These are phyloP conservation scores for Eimeria falciformis DNA, from an alignment of 169 alveolate species.

Conservation along the genomic window DNA sequence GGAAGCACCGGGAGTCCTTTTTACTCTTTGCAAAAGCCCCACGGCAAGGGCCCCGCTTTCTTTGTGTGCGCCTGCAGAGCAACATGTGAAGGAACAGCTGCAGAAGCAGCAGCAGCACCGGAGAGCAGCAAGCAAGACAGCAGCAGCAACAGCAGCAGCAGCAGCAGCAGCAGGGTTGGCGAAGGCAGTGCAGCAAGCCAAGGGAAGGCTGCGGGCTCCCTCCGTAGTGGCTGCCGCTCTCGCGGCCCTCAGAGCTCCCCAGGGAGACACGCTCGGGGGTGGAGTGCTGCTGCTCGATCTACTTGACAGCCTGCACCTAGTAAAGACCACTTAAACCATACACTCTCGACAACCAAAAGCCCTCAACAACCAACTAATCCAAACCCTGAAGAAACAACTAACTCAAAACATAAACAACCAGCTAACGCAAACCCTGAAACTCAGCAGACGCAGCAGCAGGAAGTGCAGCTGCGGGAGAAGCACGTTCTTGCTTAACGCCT, in stretches of 20 bases:
- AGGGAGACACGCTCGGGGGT: background rate
- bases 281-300: constrained; percentile 58
- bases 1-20: background rate
- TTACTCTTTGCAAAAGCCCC: background rate
- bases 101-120: constrained; percentile 15
- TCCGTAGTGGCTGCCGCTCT: constrained; percentile 55
- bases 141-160: background rate
- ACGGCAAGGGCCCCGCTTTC: background rate
- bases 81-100: constrained; percentile 21
- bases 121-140: background rate
- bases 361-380: too few species aligned
- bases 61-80: constrained; percentile 27
- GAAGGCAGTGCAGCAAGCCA: constrained; percentile 46
- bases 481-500: too few species aligned
- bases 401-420: too few species aligned
- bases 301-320: constrained; percentile 54
- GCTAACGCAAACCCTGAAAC: too few species aligned
- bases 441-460: constrained; percentile 23
- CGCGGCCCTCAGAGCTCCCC: constrained; percentile 51
- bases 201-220: constrained; percentile 54
- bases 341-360: too few species aligned
- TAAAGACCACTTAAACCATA: too few species aligned
- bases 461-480: background rate
- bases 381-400: too few species aligned
- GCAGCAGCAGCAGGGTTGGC: background rate